Conservation (phyloP, 2,329 filamentous ascomycete species). For the Fusarium beomiforme region DNA sequence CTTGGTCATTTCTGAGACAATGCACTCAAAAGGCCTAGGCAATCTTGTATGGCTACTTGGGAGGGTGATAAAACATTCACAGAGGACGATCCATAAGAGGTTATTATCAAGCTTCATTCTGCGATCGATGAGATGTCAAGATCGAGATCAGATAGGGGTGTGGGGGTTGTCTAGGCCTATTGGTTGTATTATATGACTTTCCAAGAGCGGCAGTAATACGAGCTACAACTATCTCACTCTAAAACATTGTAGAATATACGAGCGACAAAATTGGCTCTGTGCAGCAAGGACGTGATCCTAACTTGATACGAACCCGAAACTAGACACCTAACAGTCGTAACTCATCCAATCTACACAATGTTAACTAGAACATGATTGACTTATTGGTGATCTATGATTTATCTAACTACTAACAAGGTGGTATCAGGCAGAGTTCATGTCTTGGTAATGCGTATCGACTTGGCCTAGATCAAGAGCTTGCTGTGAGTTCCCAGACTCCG, state of each 20-base stretch:
- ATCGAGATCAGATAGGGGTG: not conserved
- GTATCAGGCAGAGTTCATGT: not conserved
- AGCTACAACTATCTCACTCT: too few relatives aligned
- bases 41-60: too few relatives aligned
- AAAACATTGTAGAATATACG: not conserved
- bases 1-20: not conserved
- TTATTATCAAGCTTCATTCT: not conserved
- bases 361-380: fast-evolving
- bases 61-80: too few relatives aligned
- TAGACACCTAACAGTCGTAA: too few relatives aligned
- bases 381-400: fast-evolving
- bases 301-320: not conserved
- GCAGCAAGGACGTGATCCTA: not conserved
- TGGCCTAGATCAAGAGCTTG: not conserved
- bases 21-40: not conserved
- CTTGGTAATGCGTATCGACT: not conserved
- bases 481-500: not conserved
- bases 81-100: not conserved
- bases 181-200: not conserved
- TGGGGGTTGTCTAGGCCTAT: not conserved
- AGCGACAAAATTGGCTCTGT: not conserved
- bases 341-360: not conserved
- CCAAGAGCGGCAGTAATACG: not conserved
- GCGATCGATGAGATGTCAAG: not conserved
- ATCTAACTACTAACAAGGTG: too few relatives aligned